phyloP scores from a whole-genome alignment of 371 early-diverging fungal genomes.

The Haplosporangium sp. region DNA sequence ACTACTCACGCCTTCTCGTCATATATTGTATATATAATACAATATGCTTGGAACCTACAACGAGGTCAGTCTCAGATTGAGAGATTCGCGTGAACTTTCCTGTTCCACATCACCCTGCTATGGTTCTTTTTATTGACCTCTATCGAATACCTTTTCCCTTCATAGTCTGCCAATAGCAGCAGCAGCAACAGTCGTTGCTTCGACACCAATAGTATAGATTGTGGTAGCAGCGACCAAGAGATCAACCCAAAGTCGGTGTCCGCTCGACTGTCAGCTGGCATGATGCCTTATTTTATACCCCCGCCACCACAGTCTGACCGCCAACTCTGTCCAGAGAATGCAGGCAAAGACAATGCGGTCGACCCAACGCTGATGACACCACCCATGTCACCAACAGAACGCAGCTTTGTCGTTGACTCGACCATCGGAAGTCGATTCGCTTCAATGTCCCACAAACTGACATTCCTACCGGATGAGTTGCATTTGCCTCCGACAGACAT shows the following conservation, averaged over 20 bases:
- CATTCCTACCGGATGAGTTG: constrained; percentile 7
- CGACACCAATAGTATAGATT: background rate
- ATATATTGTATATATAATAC: background rate
- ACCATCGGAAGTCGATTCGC: constrained; percentile 33
- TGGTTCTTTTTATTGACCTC: too few species aligned
- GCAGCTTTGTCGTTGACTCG: constrained; percentile 23
- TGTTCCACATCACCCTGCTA: background rate
- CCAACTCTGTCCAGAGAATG: background rate
- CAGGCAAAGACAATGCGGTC: background rate
- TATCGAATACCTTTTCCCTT: too few species aligned
- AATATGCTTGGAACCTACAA: constrained; percentile 9
- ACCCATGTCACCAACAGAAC: constrained; percentile 54
- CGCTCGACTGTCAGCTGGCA: constrained; percentile 37
- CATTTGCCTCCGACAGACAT: constrained; percentile 10
- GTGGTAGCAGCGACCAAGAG: constrained; percentile 2
- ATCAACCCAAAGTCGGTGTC: constrained; percentile 28
- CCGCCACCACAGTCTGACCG: constrained; percentile 23
- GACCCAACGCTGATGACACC: constrained; percentile 51
- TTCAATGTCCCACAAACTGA: constrained; percentile 5
- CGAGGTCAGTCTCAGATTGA: constrained; percentile 5
- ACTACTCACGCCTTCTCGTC: background rate
- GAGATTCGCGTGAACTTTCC: background rate
- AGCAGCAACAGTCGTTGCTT: background rate
- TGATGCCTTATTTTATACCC: constrained; percentile 46
- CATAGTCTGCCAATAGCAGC: constrained; percentile 16